These are phyloP conservation scores for Trametes villosa DNA, from an alignment of 768 basidiomycete species.

Conservation along the genomic window DNA sequence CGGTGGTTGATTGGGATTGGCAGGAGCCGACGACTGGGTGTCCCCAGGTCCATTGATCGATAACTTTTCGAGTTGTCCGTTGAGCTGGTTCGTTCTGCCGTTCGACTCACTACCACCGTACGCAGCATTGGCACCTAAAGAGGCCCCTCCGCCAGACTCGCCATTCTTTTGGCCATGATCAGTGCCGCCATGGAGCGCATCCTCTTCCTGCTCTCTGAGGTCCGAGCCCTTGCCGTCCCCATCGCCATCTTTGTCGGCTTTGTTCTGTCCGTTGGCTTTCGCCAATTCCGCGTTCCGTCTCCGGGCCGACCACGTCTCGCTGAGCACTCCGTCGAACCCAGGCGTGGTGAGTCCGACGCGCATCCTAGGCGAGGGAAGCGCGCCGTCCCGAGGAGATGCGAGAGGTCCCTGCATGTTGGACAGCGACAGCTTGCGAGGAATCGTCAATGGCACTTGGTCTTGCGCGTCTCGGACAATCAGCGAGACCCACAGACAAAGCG, in stretches of 20 bases:
- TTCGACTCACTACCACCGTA: background rate
- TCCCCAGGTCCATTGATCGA: constrained; percentile 8
- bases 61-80: constrained; percentile 3
- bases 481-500: background rate
- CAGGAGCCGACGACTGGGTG: constrained; percentile 32
- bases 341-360: constrained; percentile 60
- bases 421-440: constrained; percentile 72
- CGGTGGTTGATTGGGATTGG: constrained; percentile 31
- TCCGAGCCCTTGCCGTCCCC: constrained; percentile 48
- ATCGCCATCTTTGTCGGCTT: constrained; percentile 41
- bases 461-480: constrained; percentile 22
- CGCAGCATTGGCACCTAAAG: background rate
- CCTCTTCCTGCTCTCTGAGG: constrained; percentile 66
- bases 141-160: background rate
- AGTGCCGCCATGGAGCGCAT: constrained; percentile 13
- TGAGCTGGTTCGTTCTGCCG: background rate
- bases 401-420: constrained; percentile 58
- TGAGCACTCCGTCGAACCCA: constrained; percentile 76
- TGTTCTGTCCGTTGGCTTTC: constrained; percentile 42
- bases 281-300: constrained; percentile 59
- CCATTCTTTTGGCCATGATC: background rate
- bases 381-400: constrained; percentile 60
- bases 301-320: constrained; percentile 71
- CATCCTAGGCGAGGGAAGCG: constrained; percentile 66
- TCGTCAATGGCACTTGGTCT: constrained; percentile 62